Percentiles rank a stretch among this genome's conserved stretches.
These are phyloP conservation scores for Rhizopus sp. DNA, from an alignment of 371 early-diverging fungal species.

Conservation along the genomic window DNA sequence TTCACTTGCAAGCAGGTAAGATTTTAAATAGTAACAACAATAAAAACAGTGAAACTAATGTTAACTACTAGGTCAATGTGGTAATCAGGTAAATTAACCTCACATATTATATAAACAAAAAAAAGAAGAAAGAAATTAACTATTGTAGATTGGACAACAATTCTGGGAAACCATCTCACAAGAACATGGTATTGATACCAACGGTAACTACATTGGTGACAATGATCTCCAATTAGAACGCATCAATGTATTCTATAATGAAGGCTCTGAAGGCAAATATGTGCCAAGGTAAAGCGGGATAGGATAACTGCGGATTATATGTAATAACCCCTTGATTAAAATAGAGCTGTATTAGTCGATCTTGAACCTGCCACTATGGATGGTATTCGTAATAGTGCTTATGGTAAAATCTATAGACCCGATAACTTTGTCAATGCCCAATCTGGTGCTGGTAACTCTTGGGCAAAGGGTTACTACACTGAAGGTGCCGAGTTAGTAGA, in stretches of 20 bases:
- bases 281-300: constrained; percentile 61
- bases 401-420: constrained; percentile 82
- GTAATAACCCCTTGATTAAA: constrained; percentile 32
- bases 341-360: constrained; percentile 87
- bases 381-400: constrained; percentile 79
- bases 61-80: constrained; percentile 76
- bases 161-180: constrained; percentile 95
- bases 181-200: constrained; percentile 89
- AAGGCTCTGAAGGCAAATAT: constrained; percentile 82
- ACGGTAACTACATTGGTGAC: constrained; percentile 81
- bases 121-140: not conserved
- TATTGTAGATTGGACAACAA: constrained; percentile 75
- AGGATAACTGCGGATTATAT: constrained; percentile 35
- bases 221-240: constrained; percentile 95
- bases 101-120: not conserved
- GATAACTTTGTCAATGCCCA: constrained; percentile 91
- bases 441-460: constrained; percentile 93
- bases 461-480: constrained; percentile 95
- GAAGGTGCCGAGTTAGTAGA: constrained; percentile 93
- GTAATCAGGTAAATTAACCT: constrained; percentile 69
- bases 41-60: not conserved
- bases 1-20: constrained; percentile 96
- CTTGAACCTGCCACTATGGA: constrained; percentile 99
- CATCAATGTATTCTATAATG: constrained; percentile 98
- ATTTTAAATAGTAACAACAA: not conserved